Conservation (phyloP, 192 early-diverging fungal species). For the Umbelopsis vinacea region DNA sequence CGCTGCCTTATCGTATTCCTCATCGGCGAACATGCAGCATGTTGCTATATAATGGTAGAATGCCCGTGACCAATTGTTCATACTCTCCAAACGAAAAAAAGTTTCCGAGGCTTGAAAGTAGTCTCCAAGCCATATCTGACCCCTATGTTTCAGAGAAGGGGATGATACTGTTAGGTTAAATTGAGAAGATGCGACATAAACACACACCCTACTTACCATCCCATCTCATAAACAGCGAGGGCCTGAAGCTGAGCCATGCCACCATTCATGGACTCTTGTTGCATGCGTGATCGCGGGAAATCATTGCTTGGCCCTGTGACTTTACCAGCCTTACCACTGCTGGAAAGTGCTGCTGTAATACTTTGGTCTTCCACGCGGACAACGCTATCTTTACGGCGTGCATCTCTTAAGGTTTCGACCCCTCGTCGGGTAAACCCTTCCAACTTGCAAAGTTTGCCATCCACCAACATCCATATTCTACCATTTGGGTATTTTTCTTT, state of each 20-base stretch:
- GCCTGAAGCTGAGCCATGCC: conserved; percentile 35
- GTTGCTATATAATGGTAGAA: conserved; percentile 49
- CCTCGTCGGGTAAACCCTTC: conserved; percentile 29
- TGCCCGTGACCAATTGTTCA: conserved; percentile 43
- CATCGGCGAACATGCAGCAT: conserved; percentile 43
- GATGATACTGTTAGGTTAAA: neutral
- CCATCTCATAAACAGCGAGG: conserved; percentile 41
- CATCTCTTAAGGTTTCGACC: conserved; percentile 33
- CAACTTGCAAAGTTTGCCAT: conserved; percentile 36
- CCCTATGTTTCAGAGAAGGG: conserved; percentile 22
- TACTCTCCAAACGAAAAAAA: conserved; percentile 45
- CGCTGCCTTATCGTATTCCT: conserved; percentile 42
- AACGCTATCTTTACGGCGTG: conserved; percentile 18
- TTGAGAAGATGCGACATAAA: neutral
- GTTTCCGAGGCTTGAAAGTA: conserved; percentile 49
- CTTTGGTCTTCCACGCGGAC: neutral
- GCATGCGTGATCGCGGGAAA: neutral
- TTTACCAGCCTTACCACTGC: conserved; percentile 1
- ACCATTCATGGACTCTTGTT: conserved; percentile 27
- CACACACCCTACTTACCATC: conserved; percentile 33
- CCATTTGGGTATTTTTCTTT: conserved; percentile 32
- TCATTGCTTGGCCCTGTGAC: conserved; percentile 1
- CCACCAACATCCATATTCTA: conserved; percentile 36
- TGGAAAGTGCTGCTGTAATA: neutral
- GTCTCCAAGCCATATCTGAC: conserved; percentile 40